These are phyloP conservation scores for Populus hybrid DNA, from an alignment of 441 rosid genomes.

Conservation along the genomic window DNA sequence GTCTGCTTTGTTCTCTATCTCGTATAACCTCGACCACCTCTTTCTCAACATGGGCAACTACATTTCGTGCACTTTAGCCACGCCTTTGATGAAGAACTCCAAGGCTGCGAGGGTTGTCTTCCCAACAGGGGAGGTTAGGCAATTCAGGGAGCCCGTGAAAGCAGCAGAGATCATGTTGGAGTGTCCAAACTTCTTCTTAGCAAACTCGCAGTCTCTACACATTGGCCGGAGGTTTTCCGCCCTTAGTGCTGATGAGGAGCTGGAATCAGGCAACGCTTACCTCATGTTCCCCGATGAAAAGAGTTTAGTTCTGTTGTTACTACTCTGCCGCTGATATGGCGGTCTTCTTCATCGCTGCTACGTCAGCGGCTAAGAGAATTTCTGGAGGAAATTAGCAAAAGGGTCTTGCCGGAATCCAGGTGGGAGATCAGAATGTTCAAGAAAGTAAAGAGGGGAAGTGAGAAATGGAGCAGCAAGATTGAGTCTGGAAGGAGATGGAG, in stretches of 20 bases:
- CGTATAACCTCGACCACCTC: background rate
- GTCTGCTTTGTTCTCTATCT: no score
- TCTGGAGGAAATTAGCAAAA: slow-evolving; percentile 17
- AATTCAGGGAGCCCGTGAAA: slow-evolving; percentile 35
- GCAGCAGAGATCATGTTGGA: slow-evolving; percentile 73
- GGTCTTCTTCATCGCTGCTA: slow-evolving; percentile 43
- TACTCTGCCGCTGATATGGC: slow-evolving; percentile 57
- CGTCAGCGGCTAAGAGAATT: slow-evolving; percentile 42
- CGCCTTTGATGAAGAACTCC: slow-evolving; percentile 34
- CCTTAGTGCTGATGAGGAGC: slow-evolving; percentile 55
- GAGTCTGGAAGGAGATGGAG: slow-evolving; percentile 30
- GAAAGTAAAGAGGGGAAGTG: background rate
- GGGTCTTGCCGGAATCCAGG: slow-evolving; percentile 30
- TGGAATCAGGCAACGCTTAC: slow-evolving; percentile 50
- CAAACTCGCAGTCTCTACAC: slow-evolving; percentile 45
- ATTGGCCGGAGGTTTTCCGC: slow-evolving; percentile 56
- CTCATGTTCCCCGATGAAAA: slow-evolving; percentile 56
- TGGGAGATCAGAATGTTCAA: background rate
- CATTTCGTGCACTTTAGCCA: slow-evolving; percentile 42
- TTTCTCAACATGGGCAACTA: slow-evolving; percentile 47
- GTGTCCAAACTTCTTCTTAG: slow-evolving; percentile 48
- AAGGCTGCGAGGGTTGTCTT: slow-evolving; percentile 45
- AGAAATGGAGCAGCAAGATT: slow-evolving; percentile 7
- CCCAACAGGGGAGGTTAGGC: slow-evolving; percentile 52
- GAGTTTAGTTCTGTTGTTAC: slow-evolving; percentile 41